Base-by-base conservation (phyloP, 495 filamentous ascomycete genomes). In the Amniculicola lignicola region DNA sequence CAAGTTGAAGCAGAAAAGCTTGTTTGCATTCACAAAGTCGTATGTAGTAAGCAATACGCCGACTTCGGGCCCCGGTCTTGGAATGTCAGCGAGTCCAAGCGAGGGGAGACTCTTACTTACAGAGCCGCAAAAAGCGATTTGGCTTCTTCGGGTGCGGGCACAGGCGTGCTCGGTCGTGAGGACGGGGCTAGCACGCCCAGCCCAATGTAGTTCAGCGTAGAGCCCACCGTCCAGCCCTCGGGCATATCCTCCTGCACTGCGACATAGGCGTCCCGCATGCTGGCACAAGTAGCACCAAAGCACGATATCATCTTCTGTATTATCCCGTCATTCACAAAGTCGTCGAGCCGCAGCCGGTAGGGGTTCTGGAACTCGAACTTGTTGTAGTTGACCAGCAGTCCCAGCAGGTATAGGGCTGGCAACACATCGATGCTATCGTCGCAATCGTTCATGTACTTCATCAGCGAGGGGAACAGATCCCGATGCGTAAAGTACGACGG, bases 281-380 rank as follows among this genome's bases (percentile, higher is more conserved):
- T 72, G 29, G 76, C 72, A 64, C 87, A 93, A 1, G 86, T 81
- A 41, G 77, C 67, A 9, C 88, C 89, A 12, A 96, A 78, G 49
- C 86, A 82, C 56, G 77, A 75, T 48, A 91, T 79, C 39, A 96
- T 87, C 56, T 86, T 90, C 64, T 86, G 78, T 59, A 97, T 97
- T 19, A 84, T 82, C 0, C 75, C 73, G 66, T 97, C 92, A 61
- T 98, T 96, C 58, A 96, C 91, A 72, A 97, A 97, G 68, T 98
- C 93, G 66, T 94, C 90, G n/a, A 98, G 80, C 37, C 92, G 86
- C 54, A 94, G 73, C 64, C 92, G 87, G 65, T 98, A 98, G 5
- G 93, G 93, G 61, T 98, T 98, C 70, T 95, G 93, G 52, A 94
- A 89, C 72, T 98, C 93, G 63, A 97, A 98, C 71, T 96, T 98